phyloP scores from a whole-genome alignment of 2,329 filamentous ascomycete genomes.

The Sarocladiaceae sp. region DNA sequence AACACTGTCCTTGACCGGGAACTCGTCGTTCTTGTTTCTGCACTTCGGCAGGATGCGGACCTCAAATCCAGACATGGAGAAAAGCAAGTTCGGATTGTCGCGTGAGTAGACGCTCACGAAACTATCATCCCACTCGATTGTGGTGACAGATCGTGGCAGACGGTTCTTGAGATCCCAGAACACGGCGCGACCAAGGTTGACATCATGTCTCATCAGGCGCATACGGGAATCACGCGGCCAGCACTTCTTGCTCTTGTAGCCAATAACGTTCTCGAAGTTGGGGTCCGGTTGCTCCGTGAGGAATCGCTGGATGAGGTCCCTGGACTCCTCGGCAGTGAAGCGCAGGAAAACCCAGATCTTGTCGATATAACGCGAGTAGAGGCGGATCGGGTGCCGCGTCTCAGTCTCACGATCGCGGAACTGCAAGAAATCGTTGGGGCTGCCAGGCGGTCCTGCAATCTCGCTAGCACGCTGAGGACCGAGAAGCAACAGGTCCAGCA shows the following conservation, averaged over 20 bases:
- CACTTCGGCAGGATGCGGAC: constrained; percentile 94
- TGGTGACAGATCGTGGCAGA: constrained; percentile 87
- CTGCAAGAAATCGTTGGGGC: constrained; percentile 94
- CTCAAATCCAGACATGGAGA: constrained; percentile 97
- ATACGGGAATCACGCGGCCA: constrained; percentile 97
- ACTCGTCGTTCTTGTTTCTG: constrained; percentile 91
- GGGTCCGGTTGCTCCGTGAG: constrained; percentile 96
- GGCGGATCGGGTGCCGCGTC: constrained; percentile 84
- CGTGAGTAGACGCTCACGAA: constrained; percentile 97
- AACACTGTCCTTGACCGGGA: constrained; percentile 94
- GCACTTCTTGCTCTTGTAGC: constrained; percentile 98
- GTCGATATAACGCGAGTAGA: constrained; percentile 98
- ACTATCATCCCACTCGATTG: constrained; percentile 98
- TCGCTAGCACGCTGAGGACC: constrained; percentile 95
- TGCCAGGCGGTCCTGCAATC: constrained; percentile 88
- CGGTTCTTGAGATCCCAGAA: constrained; percentile 99
- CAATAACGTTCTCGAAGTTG: constrained; percentile 98
- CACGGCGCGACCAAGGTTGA: constrained; percentile 92
- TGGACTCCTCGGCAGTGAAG: constrained; percentile 87
- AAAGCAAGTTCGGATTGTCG: constrained; percentile 94
- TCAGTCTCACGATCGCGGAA: constrained; percentile 92
- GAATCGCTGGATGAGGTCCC: constrained; percentile 95
- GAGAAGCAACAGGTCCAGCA: constrained; percentile 85
- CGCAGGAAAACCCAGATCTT: constrained; percentile 97
- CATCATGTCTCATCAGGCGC: constrained; percentile 97